A percentile compares a stretch with the other conserved stretches of the same genome.
Evolutionary conservation across 1,139 yeast species (phyloP).

Genomic region (Yarrowia galli): DNA sequence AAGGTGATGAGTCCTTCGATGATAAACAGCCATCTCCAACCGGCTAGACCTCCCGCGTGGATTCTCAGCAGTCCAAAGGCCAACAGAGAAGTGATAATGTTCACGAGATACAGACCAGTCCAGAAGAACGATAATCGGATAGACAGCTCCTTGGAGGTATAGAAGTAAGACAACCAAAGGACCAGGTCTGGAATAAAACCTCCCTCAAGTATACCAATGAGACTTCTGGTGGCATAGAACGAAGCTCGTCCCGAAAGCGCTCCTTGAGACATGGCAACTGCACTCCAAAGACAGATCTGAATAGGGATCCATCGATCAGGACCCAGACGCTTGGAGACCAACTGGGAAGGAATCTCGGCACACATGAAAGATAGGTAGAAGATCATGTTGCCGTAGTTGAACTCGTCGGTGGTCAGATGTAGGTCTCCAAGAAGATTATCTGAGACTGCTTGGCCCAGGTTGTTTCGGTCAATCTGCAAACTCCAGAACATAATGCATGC

Average conservation of each 20-base stretch:
- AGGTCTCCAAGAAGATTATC: conserved; percentile 59
- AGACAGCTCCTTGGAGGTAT: conserved; percentile 58
- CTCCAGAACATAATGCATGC: conserved; percentile 60
- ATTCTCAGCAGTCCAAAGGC: conserved; percentile 57
- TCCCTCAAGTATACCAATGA: conserved; percentile 60
- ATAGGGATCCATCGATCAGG: conserved; percentile 63
- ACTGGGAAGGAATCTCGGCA: conserved; percentile 64
- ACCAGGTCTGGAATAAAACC: conserved; percentile 64
- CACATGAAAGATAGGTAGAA: conserved; percentile 55
- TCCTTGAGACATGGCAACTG: conserved; percentile 58
- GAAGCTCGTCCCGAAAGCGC: conserved; percentile 52
- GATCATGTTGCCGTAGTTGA: conserved; percentile 58
- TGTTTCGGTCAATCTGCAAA: conserved; percentile 61
- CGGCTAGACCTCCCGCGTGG: conserved; percentile 49
- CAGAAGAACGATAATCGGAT: conserved; percentile 59
- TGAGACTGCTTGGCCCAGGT: conserved; percentile 59
- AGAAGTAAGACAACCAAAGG: conserved; percentile 62
- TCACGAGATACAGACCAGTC: conserved; percentile 49
- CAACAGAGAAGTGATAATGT: conserved; percentile 51
- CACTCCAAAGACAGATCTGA: conserved; percentile 60
- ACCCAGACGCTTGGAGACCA: conserved; percentile 60
- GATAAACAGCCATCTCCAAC: conserved; percentile 67
- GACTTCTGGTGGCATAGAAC: conserved; percentile 56
- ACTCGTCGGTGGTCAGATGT: conserved; percentile 57
- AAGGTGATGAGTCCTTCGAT: conserved; percentile 63